Conservation (phyloP, 768 basidiomycete species). For the Dacryopinax primogenitus region DNA sequence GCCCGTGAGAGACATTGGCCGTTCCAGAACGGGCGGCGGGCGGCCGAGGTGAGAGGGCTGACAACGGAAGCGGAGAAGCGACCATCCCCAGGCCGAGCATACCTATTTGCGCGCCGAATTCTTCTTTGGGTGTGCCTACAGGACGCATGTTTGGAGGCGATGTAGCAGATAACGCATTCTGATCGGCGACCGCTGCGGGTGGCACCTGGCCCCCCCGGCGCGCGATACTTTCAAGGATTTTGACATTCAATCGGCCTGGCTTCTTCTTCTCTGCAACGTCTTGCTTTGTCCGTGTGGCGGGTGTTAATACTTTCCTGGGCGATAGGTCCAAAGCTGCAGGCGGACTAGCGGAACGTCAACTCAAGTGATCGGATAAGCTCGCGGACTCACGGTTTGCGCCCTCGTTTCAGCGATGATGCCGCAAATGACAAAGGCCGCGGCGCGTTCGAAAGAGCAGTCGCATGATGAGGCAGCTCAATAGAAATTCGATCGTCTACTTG, state of each 20-base stretch:
- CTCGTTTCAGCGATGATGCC: no score
- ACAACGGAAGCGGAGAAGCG: conserved; percentile 1
- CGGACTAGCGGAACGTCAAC: background rate
- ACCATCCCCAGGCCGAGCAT: background rate
- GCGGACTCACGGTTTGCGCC: no score
- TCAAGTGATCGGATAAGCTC: no score
- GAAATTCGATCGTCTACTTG: background rate
- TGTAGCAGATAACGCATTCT: background rate
- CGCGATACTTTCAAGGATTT: background rate
- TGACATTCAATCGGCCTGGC: background rate
- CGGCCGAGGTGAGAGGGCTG: background rate
- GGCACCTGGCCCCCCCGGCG: background rate
- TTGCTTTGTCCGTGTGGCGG: background rate
- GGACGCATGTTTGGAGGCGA: background rate
- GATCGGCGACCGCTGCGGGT: background rate
- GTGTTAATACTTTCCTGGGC: background rate
- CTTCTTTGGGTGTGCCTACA: background rate
- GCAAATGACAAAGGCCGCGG: background rate
- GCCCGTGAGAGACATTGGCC: background rate
- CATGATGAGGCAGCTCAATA: background rate
- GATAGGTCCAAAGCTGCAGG: background rate
- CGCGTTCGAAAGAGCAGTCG: background rate
- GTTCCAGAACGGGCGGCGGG: background rate
- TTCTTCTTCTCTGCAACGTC: background rate
- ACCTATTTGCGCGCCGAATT: background rate